phyloP scores from a whole-genome alignment of 2,329 filamentous ascomycete species.

The Hyphodiscus sp. region DNA sequence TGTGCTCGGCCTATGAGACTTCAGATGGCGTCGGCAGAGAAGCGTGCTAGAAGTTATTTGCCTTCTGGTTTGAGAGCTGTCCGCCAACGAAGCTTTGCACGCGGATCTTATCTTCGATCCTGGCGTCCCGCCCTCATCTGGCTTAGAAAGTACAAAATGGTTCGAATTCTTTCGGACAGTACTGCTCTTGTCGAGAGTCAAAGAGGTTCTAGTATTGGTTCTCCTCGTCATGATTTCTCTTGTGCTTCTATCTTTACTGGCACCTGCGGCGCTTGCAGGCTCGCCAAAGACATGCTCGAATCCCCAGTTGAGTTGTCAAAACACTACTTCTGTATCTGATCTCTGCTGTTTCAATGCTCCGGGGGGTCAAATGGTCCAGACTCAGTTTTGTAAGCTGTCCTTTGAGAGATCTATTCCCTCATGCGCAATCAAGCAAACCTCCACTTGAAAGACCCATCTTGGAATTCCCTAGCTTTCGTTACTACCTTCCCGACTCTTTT shows the following conservation, averaged over 20 bases:
- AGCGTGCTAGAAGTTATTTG: background rate
- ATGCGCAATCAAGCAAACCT: constrained; percentile 35
- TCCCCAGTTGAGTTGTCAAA: constrained; percentile 43
- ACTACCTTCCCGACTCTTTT: background rate
- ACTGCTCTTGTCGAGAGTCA: background rate
- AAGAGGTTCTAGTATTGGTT: background rate
- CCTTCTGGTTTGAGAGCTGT: background rate
- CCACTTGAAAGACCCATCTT: constrained; percentile 3
- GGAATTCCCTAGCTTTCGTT: background rate
- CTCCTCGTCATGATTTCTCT: background rate
- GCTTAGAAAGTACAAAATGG: background rate
- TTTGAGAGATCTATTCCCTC: no score
- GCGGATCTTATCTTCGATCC: background rate
- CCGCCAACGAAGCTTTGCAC: background rate
- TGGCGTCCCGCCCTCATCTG: background rate
- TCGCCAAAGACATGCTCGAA: constrained; percentile 23
- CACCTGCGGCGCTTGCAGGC: constrained; percentile 16
- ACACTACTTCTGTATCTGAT: constrained; percentile 50
- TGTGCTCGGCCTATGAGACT: background rate
- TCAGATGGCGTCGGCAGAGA: background rate
- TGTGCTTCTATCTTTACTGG: constrained; percentile 1
- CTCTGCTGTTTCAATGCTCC: constrained; percentile 71
- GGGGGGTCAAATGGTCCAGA: constrained; percentile 64
- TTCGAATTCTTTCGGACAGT: background rate
- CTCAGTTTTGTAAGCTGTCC: constrained; percentile 56